Conservation (phyloP, 2,329 filamentous ascomycete genomes). For the Xylariales sp. region DNA sequence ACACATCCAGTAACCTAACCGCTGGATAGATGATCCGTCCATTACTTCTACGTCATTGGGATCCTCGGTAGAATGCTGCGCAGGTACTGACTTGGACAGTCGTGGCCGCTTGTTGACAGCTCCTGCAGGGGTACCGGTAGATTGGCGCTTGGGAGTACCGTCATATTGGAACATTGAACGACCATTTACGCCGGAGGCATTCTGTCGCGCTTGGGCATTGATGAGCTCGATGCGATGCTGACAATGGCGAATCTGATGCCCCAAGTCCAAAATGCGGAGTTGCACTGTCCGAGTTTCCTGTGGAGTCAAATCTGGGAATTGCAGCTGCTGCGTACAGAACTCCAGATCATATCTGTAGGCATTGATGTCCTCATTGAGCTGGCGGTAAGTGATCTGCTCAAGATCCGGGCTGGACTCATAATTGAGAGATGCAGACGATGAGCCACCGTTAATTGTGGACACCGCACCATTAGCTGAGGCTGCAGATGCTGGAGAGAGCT, state of each 20-base stretch:
- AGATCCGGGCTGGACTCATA: conserved; percentile 22
- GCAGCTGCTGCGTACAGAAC: conserved; percentile 33
- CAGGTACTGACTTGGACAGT: conserved; percentile 2
- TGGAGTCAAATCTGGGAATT: conserved; percentile 28
- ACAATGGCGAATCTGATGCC: conserved; percentile 38
- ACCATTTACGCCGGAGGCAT: conserved; percentile 9
- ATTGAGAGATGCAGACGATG: neutral
- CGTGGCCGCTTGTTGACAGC: conserved; percentile 6
- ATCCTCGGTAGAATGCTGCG: conserved; percentile 11
- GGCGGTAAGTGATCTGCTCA: conserved; percentile 25
- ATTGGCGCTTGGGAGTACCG: conserved; percentile 1
- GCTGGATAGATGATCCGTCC: conserved; percentile 24
- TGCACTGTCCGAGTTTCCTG: conserved; percentile 36
- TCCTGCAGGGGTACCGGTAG: neutral
- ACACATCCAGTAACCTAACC: conserved; percentile 43
- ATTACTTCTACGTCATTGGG: conserved; percentile 9
- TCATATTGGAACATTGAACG: conserved; percentile 9
- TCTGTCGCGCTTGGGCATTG: conserved; percentile 22
- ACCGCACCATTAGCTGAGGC: neutral
- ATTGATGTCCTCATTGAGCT: conserved; percentile 36
- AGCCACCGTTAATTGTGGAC: neutral
- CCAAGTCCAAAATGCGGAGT: conserved; percentile 36
- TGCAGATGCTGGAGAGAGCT: neutral
- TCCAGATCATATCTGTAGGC: conserved; percentile 38
- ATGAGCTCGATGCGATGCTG: conserved; percentile 35